Evolutionary conservation across 2,329 filamentous ascomycete species (phyloP).

Genomic region (Helotiales sp.): DNA sequence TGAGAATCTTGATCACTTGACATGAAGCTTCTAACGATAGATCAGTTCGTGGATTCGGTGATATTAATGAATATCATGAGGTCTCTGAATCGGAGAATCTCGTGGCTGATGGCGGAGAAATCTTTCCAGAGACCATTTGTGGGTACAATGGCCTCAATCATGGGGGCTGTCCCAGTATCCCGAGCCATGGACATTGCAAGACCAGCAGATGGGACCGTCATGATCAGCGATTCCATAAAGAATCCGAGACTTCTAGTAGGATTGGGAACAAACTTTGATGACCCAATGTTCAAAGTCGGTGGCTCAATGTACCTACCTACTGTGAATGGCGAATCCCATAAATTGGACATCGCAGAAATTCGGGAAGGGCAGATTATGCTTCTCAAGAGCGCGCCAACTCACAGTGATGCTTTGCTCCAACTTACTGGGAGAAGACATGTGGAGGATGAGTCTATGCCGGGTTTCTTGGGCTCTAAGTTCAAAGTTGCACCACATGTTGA

Average conservation of each 20-base stretch:
- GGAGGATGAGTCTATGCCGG: slow-evolving; percentile 42
- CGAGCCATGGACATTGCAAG: slow-evolving; percentile 86
- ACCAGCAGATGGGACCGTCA: slow-evolving; percentile 76
- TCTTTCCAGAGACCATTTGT: slow-evolving; percentile 85
- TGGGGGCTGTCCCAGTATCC: slow-evolving; percentile 86
- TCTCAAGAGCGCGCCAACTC: slow-evolving; percentile 11
- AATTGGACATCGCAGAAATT: slow-evolving; percentile 24
- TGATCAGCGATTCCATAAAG: slow-evolving; percentile 42
- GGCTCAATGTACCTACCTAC: slow-evolving; percentile 26
- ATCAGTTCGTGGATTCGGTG: slow-evolving; percentile 87
- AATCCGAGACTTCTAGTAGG: slow-evolving; percentile 12
- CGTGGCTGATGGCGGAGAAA: slow-evolving; percentile 90
- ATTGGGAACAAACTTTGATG: slow-evolving; percentile 26
- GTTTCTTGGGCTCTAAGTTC: slow-evolving; percentile 66
- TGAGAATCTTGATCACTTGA: slow-evolving; percentile 13
- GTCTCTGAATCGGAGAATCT: slow-evolving; percentile 80
- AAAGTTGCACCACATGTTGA: slow-evolving; percentile 92
- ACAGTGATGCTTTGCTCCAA: slow-evolving; percentile 14
- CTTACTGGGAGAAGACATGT: background rate
- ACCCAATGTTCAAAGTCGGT: slow-evolving; percentile 20
- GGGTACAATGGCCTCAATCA: slow-evolving; percentile 77
- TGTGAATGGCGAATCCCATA: slow-evolving; percentile 28
- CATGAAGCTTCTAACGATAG: background rate
- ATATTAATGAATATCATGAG: slow-evolving; percentile 87
- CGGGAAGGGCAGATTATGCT: slow-evolving; percentile 8